Evolutionary conservation across 148 eudicot species (phyloP), one percentile per base, ranked within the genome.

Genomic region (Chenopodium berlandieri): DNA sequence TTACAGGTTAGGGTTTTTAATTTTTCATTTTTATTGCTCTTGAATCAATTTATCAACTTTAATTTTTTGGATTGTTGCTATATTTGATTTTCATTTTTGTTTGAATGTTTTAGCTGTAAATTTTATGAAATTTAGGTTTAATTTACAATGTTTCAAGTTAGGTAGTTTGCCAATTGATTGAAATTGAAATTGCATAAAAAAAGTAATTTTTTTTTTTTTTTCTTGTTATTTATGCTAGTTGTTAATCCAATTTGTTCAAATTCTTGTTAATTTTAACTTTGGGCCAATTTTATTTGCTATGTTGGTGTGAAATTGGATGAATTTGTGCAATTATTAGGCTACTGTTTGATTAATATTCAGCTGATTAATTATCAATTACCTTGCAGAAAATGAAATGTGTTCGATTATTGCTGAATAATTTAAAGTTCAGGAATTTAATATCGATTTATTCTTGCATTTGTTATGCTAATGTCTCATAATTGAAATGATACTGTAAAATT

Each of bases 1-100:
- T 0, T 10, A 10, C 76, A 80, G 82, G 82, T 80, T 54, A 80
- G 82, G 54, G 52, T 44, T 60, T 40, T 2, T 5, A 7, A 17
- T 4, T 52, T 8, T 9, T 58, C 30, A 64, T 48, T 64, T 64
- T 64, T 64, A 65, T 9, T 47, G 25, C 47, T 73, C 30, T 48
- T 73, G 54, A 60, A 23, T 40, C 37, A 47, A 73, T 50, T 48
- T 10, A 7, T 25, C 17, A 9, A 30, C 25, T 79, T 48, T 30
- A 68, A 4, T 56, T 23, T 56, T 22, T 23, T 62, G 23, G 27
- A 37, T 5, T 46, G 1, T 40, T 20, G 10, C 17, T 60, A 52
- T 54, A 9, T 31, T 7, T 40, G 70, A 19, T 25, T 11, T 14
- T 48, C 22, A 9, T 9, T 8, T 27, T 27, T 27, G 46, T 27